A percentile compares a stretch with the other conserved stretches of the same genome.
phyloP scores from a whole-genome alignment of 1,284 basidiomycete species.

The Boletus mariae region DNA sequence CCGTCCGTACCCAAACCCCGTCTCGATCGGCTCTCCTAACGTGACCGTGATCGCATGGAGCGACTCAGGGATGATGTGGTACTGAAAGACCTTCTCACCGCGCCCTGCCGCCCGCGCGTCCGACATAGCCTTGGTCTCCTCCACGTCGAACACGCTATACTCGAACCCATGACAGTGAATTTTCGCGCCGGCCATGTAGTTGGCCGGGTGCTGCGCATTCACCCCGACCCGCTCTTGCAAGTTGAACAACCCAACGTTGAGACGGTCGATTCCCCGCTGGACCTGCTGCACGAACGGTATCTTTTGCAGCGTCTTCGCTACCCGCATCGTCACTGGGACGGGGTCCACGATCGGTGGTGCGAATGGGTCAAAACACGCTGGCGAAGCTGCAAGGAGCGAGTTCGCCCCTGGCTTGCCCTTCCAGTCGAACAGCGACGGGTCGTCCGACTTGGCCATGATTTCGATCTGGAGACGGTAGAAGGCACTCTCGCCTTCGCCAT shows the following conservation, averaged over 20 bases:
- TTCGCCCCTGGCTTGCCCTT: slow-evolving; percentile 14
- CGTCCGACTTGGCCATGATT: slow-evolving; percentile 22
- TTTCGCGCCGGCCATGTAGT: slow-evolving; percentile 20
- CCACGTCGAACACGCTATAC: slow-evolving; percentile 15
- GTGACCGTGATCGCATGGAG: slow-evolving; percentile 22
- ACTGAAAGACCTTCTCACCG: slow-evolving; percentile 10
- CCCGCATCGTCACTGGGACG: slow-evolving; percentile 13
- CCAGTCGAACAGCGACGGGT: slow-evolving; percentile 23
- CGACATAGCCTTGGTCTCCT: slow-evolving; percentile 17
- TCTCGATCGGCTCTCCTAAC: slow-evolving; percentile 17
- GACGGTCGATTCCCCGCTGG: slow-evolving; percentile 12
- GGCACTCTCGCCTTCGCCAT: slow-evolving; percentile 20
- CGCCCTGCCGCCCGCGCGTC: neutral
- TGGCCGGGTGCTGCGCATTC: slow-evolving; percentile 21
- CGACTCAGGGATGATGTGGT: slow-evolving; percentile 16
- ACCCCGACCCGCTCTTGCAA: slow-evolving; percentile 18
- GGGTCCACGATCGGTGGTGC: slow-evolving; percentile 13
- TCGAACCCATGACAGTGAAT: slow-evolving; percentile 23
- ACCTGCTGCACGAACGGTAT: slow-evolving; percentile 12
- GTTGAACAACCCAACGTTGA: slow-evolving; percentile 20
- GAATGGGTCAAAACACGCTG: slow-evolving; percentile 23
- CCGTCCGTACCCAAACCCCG: slow-evolving; percentile 18
- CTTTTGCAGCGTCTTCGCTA: slow-evolving; percentile 6
- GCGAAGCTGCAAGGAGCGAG: slow-evolving; percentile 15
- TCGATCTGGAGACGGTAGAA: slow-evolving; percentile 22